phyloP scores from a whole-genome alignment of 495 filamentous ascomycete genomes.

The Aspergillus bridgeri region DNA sequence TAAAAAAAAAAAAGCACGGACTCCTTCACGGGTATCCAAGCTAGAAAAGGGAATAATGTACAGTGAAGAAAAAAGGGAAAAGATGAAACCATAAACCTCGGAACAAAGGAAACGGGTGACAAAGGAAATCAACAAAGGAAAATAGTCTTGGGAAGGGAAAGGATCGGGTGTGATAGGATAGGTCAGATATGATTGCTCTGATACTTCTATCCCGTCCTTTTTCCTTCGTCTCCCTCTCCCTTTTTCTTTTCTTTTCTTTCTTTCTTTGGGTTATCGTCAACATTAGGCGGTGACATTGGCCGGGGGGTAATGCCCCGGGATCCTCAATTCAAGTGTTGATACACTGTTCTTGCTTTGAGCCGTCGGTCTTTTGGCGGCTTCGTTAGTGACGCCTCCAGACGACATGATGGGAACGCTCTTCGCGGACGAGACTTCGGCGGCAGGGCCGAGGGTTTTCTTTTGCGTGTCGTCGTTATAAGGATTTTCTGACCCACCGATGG shows the following conservation, averaged over 20 bases:
- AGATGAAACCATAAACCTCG: background rate
- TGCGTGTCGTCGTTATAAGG: conserved; percentile 2
- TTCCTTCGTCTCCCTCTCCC: background rate
- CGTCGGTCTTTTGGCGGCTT: conserved; percentile 15
- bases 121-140: background rate
- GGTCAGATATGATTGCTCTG: background rate
- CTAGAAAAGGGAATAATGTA: conserved; percentile 8
- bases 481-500: background rate
- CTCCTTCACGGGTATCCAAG: background rate
- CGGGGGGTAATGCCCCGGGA: conserved; percentile 39
- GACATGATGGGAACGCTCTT: conserved; percentile 1
- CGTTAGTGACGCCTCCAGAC: conserved; percentile 1
- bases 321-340: conserved; percentile 32
- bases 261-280: background rate
- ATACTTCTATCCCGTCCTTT: background rate
- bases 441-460: conserved; percentile 1
- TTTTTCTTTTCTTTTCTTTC: background rate
- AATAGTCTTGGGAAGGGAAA: background rate
- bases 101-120: background rate
- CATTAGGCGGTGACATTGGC: conserved; percentile 30
- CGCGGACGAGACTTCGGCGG: background rate
- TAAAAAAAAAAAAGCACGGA: conserved; percentile 2
- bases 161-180: background rate
- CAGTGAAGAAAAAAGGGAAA: conserved; percentile 11
- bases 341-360: conserved; percentile 27